phyloP scores from a whole-genome alignment of 345 rosid genomes.

The Eucalyptus pauciflora region DNA sequence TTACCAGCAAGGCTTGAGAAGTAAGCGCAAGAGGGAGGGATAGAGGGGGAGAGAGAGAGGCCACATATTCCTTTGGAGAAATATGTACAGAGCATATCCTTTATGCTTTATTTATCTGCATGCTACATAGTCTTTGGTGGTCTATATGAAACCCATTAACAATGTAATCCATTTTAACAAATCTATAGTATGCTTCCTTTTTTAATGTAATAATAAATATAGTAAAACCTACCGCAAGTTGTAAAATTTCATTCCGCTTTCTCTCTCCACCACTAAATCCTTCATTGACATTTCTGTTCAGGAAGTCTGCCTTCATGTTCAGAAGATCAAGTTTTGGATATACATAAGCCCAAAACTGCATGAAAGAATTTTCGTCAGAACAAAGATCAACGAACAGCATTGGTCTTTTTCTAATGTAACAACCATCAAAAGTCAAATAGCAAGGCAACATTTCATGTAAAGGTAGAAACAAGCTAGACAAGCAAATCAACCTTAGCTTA shows the following conservation, averaged over 20 bases:
- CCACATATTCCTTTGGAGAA: neutral
- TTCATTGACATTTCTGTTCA: conserved; percentile 95
- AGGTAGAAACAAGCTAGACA: neutral
- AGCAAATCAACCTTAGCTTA: neutral
- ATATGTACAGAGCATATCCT: neutral
- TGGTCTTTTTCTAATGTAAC: neutral
- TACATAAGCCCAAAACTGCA: conserved; percentile 79
- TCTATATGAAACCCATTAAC: neutral
- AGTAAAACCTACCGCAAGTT: conserved; percentile 58
- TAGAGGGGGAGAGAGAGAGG: neutral
- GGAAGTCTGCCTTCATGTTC: conserved; percentile 89
- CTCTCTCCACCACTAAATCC: conserved; percentile 99
- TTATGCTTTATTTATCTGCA: neutral
- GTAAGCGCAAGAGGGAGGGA: neutral
- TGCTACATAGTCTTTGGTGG: neutral
- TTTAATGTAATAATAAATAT: neutral
- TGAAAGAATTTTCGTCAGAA: neutral
- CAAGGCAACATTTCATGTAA: neutral
- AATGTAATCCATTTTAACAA: neutral
- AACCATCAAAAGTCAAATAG: neutral
- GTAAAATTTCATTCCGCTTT: conserved; percentile 91
- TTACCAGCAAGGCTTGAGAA: neutral
- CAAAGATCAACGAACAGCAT: neutral
- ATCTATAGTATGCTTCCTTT: neutral
- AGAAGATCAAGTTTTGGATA: conserved; percentile 70